Conservation (phyloP, 1,284 basidiomycete species). For the Pseudozyma pruni region DNA sequence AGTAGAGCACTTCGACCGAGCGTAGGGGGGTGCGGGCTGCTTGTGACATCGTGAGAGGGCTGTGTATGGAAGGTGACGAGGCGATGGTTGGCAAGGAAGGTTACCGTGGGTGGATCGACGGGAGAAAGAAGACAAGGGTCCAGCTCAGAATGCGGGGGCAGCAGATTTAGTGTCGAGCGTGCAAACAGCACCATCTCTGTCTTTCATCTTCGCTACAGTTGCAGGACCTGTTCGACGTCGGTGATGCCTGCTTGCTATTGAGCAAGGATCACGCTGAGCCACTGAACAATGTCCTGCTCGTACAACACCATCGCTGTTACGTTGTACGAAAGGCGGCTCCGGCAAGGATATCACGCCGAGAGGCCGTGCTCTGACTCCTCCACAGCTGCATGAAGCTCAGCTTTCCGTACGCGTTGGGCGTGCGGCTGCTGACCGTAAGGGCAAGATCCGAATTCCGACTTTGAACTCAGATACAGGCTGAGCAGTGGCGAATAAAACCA, state of each 20-base stretch:
- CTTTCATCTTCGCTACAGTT: too few species aligned
- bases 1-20: constrained; percentile 23
- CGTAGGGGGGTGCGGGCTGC: constrained; percentile 1
- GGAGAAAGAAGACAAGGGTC: too few species aligned
- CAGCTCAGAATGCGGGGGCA: background rate
- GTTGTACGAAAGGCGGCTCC: background rate
- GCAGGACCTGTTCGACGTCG: too few species aligned
- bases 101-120: too few species aligned
- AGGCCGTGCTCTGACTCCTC: background rate
- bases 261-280: too few species aligned
- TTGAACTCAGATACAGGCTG: background rate
- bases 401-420: background rate
- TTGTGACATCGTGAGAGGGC: background rate
- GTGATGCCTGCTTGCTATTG: too few species aligned
- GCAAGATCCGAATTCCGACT: background rate
- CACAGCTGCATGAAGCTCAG: background rate
- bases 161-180: background rate
- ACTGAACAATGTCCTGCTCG: too few species aligned
- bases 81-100: too few species aligned
- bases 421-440: background rate
- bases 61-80: too few species aligned
- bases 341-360: too few species aligned
- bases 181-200: too few species aligned
- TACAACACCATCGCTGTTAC: too few species aligned
- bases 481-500: background rate